Conservation (phyloP, 306 rosid genomes). For the Cicer bijugum region DNA sequence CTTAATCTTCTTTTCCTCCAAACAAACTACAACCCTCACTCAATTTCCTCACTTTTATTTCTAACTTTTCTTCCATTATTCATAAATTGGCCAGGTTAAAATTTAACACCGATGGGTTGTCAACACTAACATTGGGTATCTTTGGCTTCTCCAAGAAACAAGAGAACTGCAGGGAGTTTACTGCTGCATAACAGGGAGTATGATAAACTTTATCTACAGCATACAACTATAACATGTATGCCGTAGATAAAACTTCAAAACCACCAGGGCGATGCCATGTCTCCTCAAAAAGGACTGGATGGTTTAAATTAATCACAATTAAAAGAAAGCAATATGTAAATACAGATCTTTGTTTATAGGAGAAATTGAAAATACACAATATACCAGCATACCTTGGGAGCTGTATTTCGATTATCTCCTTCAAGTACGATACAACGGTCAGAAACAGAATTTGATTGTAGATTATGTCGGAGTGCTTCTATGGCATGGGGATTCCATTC, state of each 20-base stretch:
- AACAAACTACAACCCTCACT: constrained; percentile 11
- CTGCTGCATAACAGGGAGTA: constrained; percentile 2
- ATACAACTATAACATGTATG: constrained; percentile 9
- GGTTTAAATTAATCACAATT: constrained; percentile 7
- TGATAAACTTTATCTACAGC: background rate
- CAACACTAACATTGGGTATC: constrained; percentile 3
- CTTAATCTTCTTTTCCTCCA: constrained; percentile 16
- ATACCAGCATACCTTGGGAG: constrained; percentile 79
- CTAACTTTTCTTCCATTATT: constrained; percentile 13
- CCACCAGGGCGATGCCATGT: background rate
- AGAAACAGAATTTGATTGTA: constrained; percentile 68
- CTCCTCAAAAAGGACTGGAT: constrained; percentile 18
- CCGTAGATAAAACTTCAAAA: background rate
- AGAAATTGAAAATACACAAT: constrained; percentile 17
- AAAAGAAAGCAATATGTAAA: background rate
- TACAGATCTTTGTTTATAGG: constrained; percentile 3
- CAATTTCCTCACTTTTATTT: constrained; percentile 6
- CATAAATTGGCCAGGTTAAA: constrained; percentile 1
- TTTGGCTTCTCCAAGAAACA: constrained; percentile 9
- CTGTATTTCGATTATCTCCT: constrained; percentile 82
- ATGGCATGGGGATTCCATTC: constrained; percentile 94
- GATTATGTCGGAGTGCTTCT: constrained; percentile 76
- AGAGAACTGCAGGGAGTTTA: background rate
- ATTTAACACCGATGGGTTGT: background rate
- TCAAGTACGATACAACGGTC: constrained; percentile 75